phyloP scores from a whole-genome alignment of 1,284 basidiomycete genomes.

The Heterobasidion annosum region DNA sequence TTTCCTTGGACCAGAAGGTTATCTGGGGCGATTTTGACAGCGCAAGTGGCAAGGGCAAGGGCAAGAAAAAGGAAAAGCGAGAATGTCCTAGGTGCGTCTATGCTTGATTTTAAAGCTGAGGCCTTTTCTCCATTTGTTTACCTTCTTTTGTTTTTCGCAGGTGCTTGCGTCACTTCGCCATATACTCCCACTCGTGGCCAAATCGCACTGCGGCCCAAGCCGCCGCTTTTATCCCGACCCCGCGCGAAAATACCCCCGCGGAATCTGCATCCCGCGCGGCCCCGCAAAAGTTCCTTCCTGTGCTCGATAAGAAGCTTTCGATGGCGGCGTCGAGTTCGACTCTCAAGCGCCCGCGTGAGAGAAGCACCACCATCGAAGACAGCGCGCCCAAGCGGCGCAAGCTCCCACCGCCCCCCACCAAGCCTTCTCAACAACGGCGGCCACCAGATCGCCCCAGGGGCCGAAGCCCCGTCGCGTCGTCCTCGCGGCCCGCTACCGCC shows the following conservation, averaged over 20 bases:
- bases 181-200: conserved; percentile 65
- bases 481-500: neutral
- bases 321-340: conserved; percentile 17
- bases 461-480: neutral
- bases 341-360: conserved; percentile 20
- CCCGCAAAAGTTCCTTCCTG: conserved; percentile 37
- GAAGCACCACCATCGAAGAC: conserved; percentile 7
- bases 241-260: conserved; percentile 40
- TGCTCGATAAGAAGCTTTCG: conserved; percentile 44
- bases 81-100: conserved; percentile 65
- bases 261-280: conserved; percentile 28
- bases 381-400: conserved; percentile 9
- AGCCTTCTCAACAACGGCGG: conserved; percentile 4
- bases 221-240: conserved; percentile 33
- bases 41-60: conserved; percentile 28
- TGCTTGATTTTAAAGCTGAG: conserved; percentile 5
- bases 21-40: conserved; percentile 60
- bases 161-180: conserved; percentile 68
- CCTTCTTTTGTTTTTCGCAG: conserved; percentile 24
- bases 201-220: conserved; percentile 46
- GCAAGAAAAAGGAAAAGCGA: conserved; percentile 50
- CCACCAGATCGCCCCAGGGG: neutral
- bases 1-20: conserved; percentile 60
- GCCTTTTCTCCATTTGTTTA: conserved; percentile 5
- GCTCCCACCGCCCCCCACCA: conserved; percentile 1